Evolutionary conservation across 176 grass and related monocot genomes (phyloP), one percentile per base, ranked within the genome.

Genomic region (Alloteropsis semialata): DNA sequence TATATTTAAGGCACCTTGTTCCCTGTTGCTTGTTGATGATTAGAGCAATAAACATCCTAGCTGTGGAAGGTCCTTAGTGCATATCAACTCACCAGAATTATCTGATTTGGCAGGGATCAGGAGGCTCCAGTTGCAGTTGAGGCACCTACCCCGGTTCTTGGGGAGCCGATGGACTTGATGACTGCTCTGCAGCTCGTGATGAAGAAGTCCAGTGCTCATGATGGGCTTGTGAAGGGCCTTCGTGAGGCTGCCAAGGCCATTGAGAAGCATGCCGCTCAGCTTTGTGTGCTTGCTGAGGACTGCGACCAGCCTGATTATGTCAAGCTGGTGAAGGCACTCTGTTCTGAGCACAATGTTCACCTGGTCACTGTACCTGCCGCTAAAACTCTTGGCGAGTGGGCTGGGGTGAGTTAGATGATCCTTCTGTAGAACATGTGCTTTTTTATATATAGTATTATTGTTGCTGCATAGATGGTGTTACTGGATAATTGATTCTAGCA

Each of bases 111-210:
- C 80, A 91, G 84, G 51, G 89, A 63, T 63, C 59, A 91, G 78
- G 89, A 87, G 12, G 53, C 41, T 66, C 73, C 61, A 0, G 61
- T 65, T 36, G 61, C 71, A 74, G 56, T 58, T 65, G 58, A 87
- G 34, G 45, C 79, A 67, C 66, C 85, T 21, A 59, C 76, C 67
- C 89, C 85, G 0, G 76, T 76, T 74, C 85, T 91, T 38, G 89
- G 85, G 8, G 85, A 91, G 63, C 89, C 89, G 24, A 91, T 91
- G 89, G 89, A 91, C 54, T 68, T 91, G 68, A 84, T 87, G 89
- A 91, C 85, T 21, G 85, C 84, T 22, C 70, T 91, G 24, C 89
- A 91, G 37, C 76, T 87, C 4, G 81, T 91, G 39, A 71, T 91
- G 65, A 91, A 87, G 75, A 84, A 91, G 70, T 77, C 89, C 1